Base-by-base conservation (phyloP, 768 basidiomycete genomes). In the Gyrodon lividus region DNA sequence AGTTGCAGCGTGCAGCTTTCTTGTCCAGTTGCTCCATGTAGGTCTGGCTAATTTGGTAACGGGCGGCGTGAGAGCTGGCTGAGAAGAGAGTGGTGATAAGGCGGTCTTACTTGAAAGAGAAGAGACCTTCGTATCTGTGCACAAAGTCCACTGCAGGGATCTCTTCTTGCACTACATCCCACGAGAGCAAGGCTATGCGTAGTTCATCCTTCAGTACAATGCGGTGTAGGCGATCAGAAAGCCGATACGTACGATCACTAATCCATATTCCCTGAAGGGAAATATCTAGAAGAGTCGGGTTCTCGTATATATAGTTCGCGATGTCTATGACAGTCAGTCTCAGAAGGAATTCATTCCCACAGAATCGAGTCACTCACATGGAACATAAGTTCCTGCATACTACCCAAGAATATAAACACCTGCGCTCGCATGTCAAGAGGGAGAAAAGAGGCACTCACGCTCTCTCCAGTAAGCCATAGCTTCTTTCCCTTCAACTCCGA, bases 141-240 rank as follows among this genome's bases (percentile, higher is more conserved):
- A 90, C 87, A 53, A 89, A 89, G 52, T 77, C 71, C 23, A 88
- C 83, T 0, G 86, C 86, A 1, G 87, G 85, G 42, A 90, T 85
- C 65, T 89, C 73, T 46, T 75, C 68, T 62, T 87, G 85, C 10
- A 86, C 81, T 9, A 89, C 76, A 22, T 78, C 71, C 77, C 78
- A 86, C 1, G 82, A 81, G 5, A 89, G 55, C 3, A 72, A 72
- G 14, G 84, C 84, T 86, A 46, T 37, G 38, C 7, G 3, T 19
- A 13, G 5, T 28, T n/a, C n/a, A n/a, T n/a, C 12, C 10, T 40
- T 52, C 5, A 45, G 28, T 6, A 47, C 40, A 9, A 35, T 28
- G 46, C 22, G 28, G 31, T 4, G 30, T 0, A 9, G 35, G 5
- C 12, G 4, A 20, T 17, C 13, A 16, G 16, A 2, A 1, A 17